phyloP scores from a whole-genome alignment of 176 grass and related monocot species.

The Avena insularis region DNA sequence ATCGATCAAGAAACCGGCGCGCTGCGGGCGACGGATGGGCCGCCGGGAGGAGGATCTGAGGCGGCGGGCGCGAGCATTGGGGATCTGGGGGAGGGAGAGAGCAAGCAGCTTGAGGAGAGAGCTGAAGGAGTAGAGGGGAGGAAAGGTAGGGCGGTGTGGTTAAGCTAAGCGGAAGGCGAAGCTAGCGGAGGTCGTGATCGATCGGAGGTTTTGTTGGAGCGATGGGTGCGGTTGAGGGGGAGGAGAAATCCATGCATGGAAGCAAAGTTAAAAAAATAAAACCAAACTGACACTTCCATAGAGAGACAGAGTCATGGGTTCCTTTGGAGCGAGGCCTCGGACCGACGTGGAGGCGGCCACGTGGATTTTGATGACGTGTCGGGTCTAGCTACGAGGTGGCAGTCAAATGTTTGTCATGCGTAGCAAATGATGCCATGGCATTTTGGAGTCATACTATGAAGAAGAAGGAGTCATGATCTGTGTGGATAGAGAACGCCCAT shows the following conservation, averaged over 20 bases:
- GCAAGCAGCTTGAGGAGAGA: slow-evolving; percentile 42
- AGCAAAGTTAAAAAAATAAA: slow-evolving; percentile 33
- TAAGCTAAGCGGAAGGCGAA: slow-evolving; percentile 56
- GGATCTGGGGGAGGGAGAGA: slow-evolving; percentile 44
- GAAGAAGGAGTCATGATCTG: too few species aligned
- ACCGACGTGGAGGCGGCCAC: slow-evolving; percentile 12
- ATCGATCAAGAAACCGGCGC: slow-evolving; percentile 25
- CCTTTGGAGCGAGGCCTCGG: not conserved
- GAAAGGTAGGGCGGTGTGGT: slow-evolving; percentile 55
- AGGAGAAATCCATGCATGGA: slow-evolving; percentile 75
- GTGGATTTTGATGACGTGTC: slow-evolving; percentile 19
- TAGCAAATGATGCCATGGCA: not conserved
- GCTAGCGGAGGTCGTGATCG: slow-evolving; percentile 52
- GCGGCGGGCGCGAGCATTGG: slow-evolving; percentile 32
- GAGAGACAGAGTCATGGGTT: slow-evolving; percentile 30
- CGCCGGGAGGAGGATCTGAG: slow-evolving; percentile 33
- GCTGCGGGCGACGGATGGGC: not conserved
- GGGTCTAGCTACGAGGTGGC: not conserved
- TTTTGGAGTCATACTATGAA: not conserved
- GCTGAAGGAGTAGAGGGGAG: slow-evolving; percentile 58
- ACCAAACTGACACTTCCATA: slow-evolving; percentile 28
- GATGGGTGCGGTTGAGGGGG: slow-evolving; percentile 54
- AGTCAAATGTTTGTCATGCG: not conserved
- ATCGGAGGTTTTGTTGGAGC: slow-evolving; percentile 53
- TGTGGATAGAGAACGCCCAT: too few species aligned